Evolutionary conservation across 208 protist species (phyloP), one percentile per base, ranked within the genome.

Genomic region (Leishmania martiniquensis): DNA sequence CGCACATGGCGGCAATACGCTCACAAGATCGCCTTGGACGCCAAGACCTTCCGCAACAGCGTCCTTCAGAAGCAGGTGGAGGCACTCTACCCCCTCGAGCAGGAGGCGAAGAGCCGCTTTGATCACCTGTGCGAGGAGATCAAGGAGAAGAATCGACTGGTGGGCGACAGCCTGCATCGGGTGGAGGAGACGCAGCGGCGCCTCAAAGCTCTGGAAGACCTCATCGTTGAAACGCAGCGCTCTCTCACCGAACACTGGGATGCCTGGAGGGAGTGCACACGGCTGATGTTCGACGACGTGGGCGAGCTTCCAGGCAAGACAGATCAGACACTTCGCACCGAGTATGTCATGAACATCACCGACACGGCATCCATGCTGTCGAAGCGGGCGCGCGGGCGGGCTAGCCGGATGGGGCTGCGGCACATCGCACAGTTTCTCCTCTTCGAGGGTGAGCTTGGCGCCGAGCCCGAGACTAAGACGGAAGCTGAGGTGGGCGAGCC

Each of bases 281-380:
- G 45, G 15, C 65, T 83, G 25, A 59, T 97, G 55, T 97, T 97
- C 72, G 82, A 78, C 51, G 94, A 97, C 72, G 75, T 86, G 4
- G 80, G 89, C 54, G 75, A 81, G 49, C 66, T 88, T 37, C 84
- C 82, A 6, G 81, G 74, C 52, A 74, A 75, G 59, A 75, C 86
- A 0, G 54, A 85, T 65, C 63, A 87, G 13, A 85, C 77, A 32
- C 67, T 78, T 39, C 76, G 79, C 74, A 65, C 72, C 29, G 75
- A 73, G 39, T 69, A 81, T 44, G 73, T 87, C 72, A 87, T 81
- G 82, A 97, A 95, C 82, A 95, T 97, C 82, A 97, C 94, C n/a
- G 94, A 97, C 77, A 91, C 87, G 4, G 89, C 94, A 0, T 62
- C 81, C 9, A 44, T 86, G 25, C 92, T 92, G 63, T 77, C 78